A percentile compares a stretch with the other conserved stretches of the same genome.
These are phyloP conservation scores for Bimuria novae-zelandiae DNA, from an alignment of 2,329 filamentous ascomycete species.

Conservation along the genomic window DNA sequence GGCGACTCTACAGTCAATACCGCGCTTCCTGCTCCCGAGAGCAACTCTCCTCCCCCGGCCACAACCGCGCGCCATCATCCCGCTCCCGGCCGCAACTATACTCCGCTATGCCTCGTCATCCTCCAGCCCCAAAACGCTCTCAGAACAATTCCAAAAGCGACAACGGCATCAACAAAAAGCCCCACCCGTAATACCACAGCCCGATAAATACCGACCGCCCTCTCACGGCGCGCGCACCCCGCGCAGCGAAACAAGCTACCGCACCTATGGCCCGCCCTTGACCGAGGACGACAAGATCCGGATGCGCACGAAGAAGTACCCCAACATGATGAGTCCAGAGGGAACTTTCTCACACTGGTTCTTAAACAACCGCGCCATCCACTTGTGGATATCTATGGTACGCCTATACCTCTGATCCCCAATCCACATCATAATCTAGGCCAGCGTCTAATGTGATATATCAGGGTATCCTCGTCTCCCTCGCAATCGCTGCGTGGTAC, in stretches of 20 bases:
- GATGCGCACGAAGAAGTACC: constrained; percentile 76
- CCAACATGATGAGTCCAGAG: constrained; percentile 83
- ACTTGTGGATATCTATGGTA: constrained; percentile 84
- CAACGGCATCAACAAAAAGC: constrained; percentile 36
- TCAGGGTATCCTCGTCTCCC: constrained; percentile 68
- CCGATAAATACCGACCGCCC: constrained; percentile 86
- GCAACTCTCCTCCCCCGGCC: constrained; percentile 29
- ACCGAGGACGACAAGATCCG: constrained; percentile 67
- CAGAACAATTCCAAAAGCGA: constrained; percentile 35
- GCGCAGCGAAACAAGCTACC: constrained; percentile 58
- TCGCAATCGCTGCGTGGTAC: constrained; percentile 74
- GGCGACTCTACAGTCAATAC: constrained; percentile 40
- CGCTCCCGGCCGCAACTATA: constrained; percentile 17
- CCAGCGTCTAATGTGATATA: neutral
- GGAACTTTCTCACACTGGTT: constrained; percentile 86
- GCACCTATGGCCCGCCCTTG: constrained; percentile 75
- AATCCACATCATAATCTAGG: too few species aligned
- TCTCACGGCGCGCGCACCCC: constrained; percentile 78
- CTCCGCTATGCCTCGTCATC: constrained; percentile 41
- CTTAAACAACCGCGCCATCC: constrained; percentile 74
- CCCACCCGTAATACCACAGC: constrained; percentile 73
- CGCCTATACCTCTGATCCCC: constrained; percentile 26
- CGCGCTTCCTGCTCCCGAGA: constrained; percentile 42
- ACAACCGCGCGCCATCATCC: constrained; percentile 23
- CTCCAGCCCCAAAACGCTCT: constrained; percentile 27